Evolutionary conservation across 1,284 basidiomycete genomes (phyloP).

Genomic region (Rhodotorula mucilaginosa): DNA sequence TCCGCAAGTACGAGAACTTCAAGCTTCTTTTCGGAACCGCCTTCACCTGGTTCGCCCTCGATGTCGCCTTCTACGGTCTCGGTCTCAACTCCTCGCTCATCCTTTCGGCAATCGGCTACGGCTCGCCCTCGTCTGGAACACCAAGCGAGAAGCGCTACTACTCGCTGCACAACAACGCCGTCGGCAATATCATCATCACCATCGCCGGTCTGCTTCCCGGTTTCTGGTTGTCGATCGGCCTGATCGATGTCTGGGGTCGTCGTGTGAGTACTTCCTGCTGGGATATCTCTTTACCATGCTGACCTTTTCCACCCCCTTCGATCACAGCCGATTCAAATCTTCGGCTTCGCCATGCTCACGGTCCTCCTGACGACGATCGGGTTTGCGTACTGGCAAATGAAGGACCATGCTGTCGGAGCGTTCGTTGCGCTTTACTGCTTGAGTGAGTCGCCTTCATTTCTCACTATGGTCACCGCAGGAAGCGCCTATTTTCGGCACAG

Average conservation of each 20-base stretch:
- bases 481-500: too few relatives aligned
- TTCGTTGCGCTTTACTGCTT: too few relatives aligned
- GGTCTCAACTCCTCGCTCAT: constrained; percentile 71
- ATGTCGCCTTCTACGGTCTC: constrained; percentile 68
- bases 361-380: too few relatives aligned
- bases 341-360: too few relatives aligned
- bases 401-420: too few relatives aligned
- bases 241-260: constrained; percentile 66
- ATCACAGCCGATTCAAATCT: too few relatives aligned
- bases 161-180: constrained; percentile 46
- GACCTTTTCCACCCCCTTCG: too few relatives aligned
- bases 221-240: constrained; percentile 67
- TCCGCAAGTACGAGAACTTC: constrained; percentile 62
- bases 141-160: constrained; percentile 49
- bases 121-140: constrained; percentile 48
- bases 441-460: too few relatives aligned
- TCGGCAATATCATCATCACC: constrained; percentile 59
- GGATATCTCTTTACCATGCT: too few relatives aligned
- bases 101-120: constrained; percentile 57
- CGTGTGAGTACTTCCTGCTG: neutral
- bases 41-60: constrained; percentile 53
- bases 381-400: too few relatives aligned
- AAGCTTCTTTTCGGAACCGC: constrained; percentile 65
- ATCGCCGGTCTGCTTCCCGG: constrained; percentile 64
- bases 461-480: too few relatives aligned